Conservation (phyloP, 495 filamentous ascomycete genomes). For the Talaromyces proteolyticus region DNA sequence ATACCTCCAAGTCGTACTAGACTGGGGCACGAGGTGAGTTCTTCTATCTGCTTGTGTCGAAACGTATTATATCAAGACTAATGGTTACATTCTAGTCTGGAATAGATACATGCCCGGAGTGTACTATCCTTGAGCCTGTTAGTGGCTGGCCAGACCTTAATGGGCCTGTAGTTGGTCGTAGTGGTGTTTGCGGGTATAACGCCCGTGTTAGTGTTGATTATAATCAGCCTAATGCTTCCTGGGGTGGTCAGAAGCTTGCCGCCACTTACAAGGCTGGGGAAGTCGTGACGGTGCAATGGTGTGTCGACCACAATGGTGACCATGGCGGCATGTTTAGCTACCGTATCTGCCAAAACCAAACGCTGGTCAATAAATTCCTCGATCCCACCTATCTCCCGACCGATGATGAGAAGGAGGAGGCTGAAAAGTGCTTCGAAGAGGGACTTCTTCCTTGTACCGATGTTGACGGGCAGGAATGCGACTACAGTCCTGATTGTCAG, state of each 20-base stretch:
- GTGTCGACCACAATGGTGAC: slow-evolving; percentile 53
- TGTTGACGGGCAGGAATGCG: slow-evolving; percentile 45
- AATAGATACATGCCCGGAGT: slow-evolving; percentile 48
- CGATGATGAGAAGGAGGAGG: slow-evolving; percentile 46
- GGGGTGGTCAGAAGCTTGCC: slow-evolving; percentile 35
- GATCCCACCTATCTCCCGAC: slow-evolving; percentile 45
- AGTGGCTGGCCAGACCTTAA: slow-evolving; percentile 44
- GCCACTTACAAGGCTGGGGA: slow-evolving; percentile 41
- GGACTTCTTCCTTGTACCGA: slow-evolving; percentile 45
- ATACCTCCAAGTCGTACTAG: slow-evolving; percentile 40
- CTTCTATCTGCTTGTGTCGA: not conserved
- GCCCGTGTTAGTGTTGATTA: slow-evolving; percentile 50
- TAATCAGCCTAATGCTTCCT: slow-evolving; percentile 39
- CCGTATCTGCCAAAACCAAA: slow-evolving; percentile 49
- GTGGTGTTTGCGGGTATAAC: slow-evolving; percentile 52
- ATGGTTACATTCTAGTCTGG: slow-evolving; percentile 29
- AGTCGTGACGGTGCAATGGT: slow-evolving; percentile 47
- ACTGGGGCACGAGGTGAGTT: slow-evolving; percentile 37
- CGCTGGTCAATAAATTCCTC: slow-evolving; percentile 45
- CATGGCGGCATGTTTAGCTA: slow-evolving; percentile 56
- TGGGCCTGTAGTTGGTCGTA: slow-evolving; percentile 39
- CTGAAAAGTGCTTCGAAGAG: slow-evolving; percentile 47
- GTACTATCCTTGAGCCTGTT: slow-evolving; percentile 51
- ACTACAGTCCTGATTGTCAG: slow-evolving; percentile 45
- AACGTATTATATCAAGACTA: not conserved